These are phyloP conservation scores for Millerozyma acaciae DNA, from an alignment of 805 yeast species.

Conservation along the genomic window DNA sequence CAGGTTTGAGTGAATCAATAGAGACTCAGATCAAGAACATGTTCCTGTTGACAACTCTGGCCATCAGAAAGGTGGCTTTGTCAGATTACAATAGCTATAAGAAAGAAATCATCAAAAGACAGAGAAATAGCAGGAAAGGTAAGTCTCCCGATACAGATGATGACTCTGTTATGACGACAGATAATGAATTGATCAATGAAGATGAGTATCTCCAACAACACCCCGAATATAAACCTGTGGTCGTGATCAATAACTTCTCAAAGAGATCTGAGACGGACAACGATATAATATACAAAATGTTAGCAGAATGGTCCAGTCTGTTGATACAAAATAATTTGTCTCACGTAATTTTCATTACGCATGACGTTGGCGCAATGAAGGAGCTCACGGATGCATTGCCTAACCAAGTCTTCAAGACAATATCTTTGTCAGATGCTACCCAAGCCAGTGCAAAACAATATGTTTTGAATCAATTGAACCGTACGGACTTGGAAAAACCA, in stretches of 20 bases:
- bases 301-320: slow-evolving; percentile 87
- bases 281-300: slow-evolving; percentile 62
- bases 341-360: slow-evolving; percentile 84
- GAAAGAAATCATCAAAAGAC: slow-evolving; percentile 15
- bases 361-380: slow-evolving; percentile 75
- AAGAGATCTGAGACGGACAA: slow-evolving; percentile 50
- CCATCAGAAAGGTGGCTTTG: slow-evolving; percentile 62
- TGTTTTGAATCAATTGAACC: slow-evolving; percentile 53
- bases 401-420: slow-evolving; percentile 75
- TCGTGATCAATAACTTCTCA: slow-evolving; percentile 73
- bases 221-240: slow-evolving; percentile 81
- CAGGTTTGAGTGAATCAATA: slow-evolving; percentile 79
- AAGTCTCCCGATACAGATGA: not conserved
- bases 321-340: slow-evolving; percentile 76
- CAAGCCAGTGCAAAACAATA: slow-evolving; percentile 64
- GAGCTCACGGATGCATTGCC: slow-evolving; percentile 72
- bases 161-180: slow-evolving; percentile 6
- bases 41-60: slow-evolving; percentile 65
- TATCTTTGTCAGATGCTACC: slow-evolving; percentile 79
- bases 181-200: slow-evolving; percentile 49
- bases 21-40: slow-evolving; percentile 81
- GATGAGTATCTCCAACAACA: slow-evolving; percentile 82
- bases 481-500: slow-evolving; percentile 17
- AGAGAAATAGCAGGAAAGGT: slow-evolving; percentile 15
- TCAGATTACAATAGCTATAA: slow-evolving; percentile 28